These are phyloP conservation scores for Rhodotorula sp. DNA, from an alignment of 1,284 basidiomycete genomes.

Conservation along the genomic window DNA sequence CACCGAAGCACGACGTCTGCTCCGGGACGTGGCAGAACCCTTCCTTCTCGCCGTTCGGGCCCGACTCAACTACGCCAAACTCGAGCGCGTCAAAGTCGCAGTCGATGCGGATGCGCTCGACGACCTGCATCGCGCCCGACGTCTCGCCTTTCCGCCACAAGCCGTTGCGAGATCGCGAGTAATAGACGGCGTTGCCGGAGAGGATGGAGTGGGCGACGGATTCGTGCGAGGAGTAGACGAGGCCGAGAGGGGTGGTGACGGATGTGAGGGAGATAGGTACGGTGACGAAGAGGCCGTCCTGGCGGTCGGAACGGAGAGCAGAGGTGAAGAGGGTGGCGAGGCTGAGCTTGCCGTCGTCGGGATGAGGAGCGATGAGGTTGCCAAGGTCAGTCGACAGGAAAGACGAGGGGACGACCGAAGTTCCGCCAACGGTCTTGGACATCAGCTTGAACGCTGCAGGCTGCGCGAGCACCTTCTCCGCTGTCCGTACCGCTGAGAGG, in stretches of 20 bases:
- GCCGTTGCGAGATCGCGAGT: conserved; percentile 85
- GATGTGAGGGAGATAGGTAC: conserved; percentile 71
- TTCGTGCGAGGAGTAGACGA: conserved; percentile 93
- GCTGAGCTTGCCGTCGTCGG: conserved; percentile 57
- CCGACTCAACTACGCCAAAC: conserved; percentile 87
- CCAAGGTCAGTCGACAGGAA: conserved; percentile 54
- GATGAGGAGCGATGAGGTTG: conserved; percentile 10
- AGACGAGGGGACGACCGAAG: conserved; percentile 53
- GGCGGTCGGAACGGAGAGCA: conserved; percentile 76
- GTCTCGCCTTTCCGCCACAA: conserved; percentile 98
- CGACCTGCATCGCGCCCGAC: conserved; percentile 86
- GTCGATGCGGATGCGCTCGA: conserved; percentile 78
- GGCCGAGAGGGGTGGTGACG: conserved; percentile 75
- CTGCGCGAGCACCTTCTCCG: conserved; percentile 35
- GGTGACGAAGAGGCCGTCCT: conserved; percentile 90
- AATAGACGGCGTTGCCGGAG: conserved; percentile 90
- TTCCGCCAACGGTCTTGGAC: conserved; percentile 42
- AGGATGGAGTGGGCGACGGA: conserved; percentile 83
- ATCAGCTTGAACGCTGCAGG: conserved; percentile 52
- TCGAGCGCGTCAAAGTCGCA: conserved; percentile 92
- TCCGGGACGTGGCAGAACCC: conserved; percentile 80
- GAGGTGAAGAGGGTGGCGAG: conserved; percentile 83
- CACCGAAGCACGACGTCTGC: conserved; percentile 73
- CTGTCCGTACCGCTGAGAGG: conserved; percentile 49
- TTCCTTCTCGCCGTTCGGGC: conserved; percentile 53